Base-by-base conservation (phyloP, 2,329 filamentous ascomycete genomes). In the Colletotrichum plurivorum region DNA sequence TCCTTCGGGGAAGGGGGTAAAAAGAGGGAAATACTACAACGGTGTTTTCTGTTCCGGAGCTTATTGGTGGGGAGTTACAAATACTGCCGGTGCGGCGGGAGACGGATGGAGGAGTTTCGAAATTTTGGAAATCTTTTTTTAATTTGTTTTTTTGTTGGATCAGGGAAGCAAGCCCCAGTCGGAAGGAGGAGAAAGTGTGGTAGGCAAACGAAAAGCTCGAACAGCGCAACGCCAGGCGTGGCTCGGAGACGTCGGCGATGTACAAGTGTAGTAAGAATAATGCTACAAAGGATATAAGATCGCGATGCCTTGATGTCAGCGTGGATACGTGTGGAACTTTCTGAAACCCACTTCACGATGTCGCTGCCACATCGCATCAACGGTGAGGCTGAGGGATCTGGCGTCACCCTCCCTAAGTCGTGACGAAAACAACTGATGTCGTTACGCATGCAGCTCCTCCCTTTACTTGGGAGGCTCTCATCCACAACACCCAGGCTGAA, bases 21-120 rank as follows among this genome's bases (percentile, higher is more conserved):
- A 53, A 53, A 58, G 54, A 63, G 20, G 45, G 39, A 58, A 27
- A n/a, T 52, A 31, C 25, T 57, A 49, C 57, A 67, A 54, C 53
- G 43, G 22, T 41, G 25, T 25, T 65, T 56, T 45, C 25, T 45
- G 18, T 55, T 56, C 27, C 12, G 62, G 27, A 55, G 55, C 31
- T 61, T 69, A 52, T 31, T 49, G 49, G 52, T 43, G 6, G 67
- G 58, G 62, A 67, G 62, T 69, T 69, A 25, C 61, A 69, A 27
- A 58, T 25, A 20, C 54, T 69, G 56, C 62, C 54, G 43, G 43
- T 56, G n/a, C 56, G 31, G 63, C 62, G 56, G 62, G 49, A 51
- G 51, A 57, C 15, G 45, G 63, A 66, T 60, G 62, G 55, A 6
- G 62, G 67, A 61, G 51, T 69, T 66, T 63, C 58, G 45, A 25